Base-by-base conservation (phyloP, 73 alveolate genomes). In the Symbiodinium pilosum region DNA sequence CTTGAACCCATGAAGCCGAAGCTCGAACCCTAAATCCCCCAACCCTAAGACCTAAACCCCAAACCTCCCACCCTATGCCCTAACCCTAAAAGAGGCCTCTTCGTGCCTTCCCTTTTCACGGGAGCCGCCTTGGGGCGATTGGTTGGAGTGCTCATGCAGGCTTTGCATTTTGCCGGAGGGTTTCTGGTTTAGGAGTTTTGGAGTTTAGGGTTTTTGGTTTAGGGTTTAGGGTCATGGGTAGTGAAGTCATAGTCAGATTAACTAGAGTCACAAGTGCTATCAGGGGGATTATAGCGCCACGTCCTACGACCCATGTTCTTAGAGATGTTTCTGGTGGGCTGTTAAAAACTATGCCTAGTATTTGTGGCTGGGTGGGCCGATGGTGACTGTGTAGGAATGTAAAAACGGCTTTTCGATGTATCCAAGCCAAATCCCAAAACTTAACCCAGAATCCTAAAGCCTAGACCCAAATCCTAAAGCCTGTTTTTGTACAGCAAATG, bases 61-160 rank as follows among this genome's bases (percentile, higher is more conserved):
- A 2, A 56, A 47, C 59, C 59, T 47, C 14, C 6, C 16, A 56
- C 75, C 32, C 68, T 2, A 51, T 24, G 21, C 75, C 75, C 38
- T 56, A 56, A 56, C 7, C 75, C 75, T 34, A 2, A 30, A 3
- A 36, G 7, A 91, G 98, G 98, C 68, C 98, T 93, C 20, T 93
- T 93, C 39, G 98, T 93, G 39, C 98, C 98, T 20, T 93, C 98
- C 18, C 98, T 93, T 30, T 93, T 93, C 84, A 93, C 98, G 2
- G 98, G 98, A 41, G 98, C 98, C 26, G 91, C 92, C 11, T 42
- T 93, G 18, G 98, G 98, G 24, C 98, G 97, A 43, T 34, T 83
- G 32, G 97, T 91, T 44, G 97, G 97, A 3, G 77, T 91, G 34
- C 75, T 91, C 77, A 38, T 91, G 59, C 97, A 91, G 97, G 97